Base-by-base conservation (phyloP, 2,329 filamentous ascomycete species). In the Emericellopsis cladophorae region DNA sequence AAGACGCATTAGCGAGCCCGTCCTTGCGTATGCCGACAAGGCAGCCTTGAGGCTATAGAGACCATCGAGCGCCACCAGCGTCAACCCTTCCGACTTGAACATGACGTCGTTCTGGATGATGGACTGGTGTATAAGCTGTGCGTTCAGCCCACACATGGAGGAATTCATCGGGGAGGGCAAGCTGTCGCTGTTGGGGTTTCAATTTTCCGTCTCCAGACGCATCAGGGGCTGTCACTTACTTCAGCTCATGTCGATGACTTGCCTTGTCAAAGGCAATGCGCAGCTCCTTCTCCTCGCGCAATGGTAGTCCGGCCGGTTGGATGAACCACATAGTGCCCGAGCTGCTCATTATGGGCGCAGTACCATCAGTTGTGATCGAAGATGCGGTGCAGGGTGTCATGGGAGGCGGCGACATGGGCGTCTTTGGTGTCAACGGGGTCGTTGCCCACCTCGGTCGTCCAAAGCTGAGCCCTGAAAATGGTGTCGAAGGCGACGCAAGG, bases 41-140 rank as follows among this genome's bases (percentile, higher is more conserved):
- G 75, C 73, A 37, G 66, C 65, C 54, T 80, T 80, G 60, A 83
- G 75, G 34, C 72, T 76, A 58, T 80, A 83, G 36, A 80, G 56
- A 39, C 74, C 67, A 54, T 82, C 78, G 10, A 81, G 65, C 0
- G 74, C 67, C 12, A 80, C 54, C 7, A 83, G 59, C 0, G 69
- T 77, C 10, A 83, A 63, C 15, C 75, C 74, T 22, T 74, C 70
- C 2, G 72, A 68, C 2, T 68, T 68, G 62, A 79, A 81, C 40
- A 82, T 62, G 21, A 75, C 57, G 43, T 79, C 72, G 51, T 79
- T 76, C 49, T 82, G 79, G 33, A 59, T 51, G 22, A 78, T 60
- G 23, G 75, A 80, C 42, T 69, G 66, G 41, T 66, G 64, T 37
- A 80, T 62, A 14, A 82, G 61, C 39, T 72, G 66, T 33, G 60